Conservation (phyloP, 2,329 filamentous ascomycete species). For the Cercospora citrullina region DNA sequence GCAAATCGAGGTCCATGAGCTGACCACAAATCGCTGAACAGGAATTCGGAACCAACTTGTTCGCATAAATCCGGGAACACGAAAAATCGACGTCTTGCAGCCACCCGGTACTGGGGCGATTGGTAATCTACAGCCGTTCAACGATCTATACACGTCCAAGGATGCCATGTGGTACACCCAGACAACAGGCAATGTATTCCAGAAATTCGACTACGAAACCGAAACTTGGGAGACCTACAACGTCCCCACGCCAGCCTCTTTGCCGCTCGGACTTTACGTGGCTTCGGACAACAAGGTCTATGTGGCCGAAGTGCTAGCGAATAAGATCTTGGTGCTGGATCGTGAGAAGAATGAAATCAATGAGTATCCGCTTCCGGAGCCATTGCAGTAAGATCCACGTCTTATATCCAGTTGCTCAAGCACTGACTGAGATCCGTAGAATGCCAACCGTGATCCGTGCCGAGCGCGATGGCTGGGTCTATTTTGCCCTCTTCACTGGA, state of each 20-base stretch:
- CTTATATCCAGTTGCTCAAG: not conserved
- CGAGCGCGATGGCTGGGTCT: slow-evolving; percentile 25
- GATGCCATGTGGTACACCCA: slow-evolving; percentile 30
- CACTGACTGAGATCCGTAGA: slow-evolving; percentile 4
- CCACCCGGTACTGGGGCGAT: slow-evolving; percentile 21
- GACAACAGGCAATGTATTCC: slow-evolving; percentile 28
- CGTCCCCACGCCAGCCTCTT: slow-evolving; percentile 24
- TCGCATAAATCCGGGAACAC: slow-evolving; percentile 22
- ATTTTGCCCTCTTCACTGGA: slow-evolving; percentile 25
- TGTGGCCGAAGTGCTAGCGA: slow-evolving; percentile 24
- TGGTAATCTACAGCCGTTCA: slow-evolving; percentile 30
- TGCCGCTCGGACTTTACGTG: slow-evolving; percentile 26
- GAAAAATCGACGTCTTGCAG: slow-evolving; percentile 24
- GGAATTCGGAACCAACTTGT: slow-evolving; percentile 32
- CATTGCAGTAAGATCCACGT: slow-evolving; percentile 5
- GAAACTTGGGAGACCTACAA: slow-evolving; percentile 24
- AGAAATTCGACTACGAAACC: slow-evolving; percentile 23
- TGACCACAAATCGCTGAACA: slow-evolving; percentile 8
- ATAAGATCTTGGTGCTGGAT: slow-evolving; percentile 27
- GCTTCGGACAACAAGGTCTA: slow-evolving; percentile 23
- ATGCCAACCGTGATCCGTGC: slow-evolving; percentile 25
- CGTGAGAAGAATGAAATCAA: slow-evolving; percentile 16
- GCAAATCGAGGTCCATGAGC: not conserved
- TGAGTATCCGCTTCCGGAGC: slow-evolving; percentile 23
- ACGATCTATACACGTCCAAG: slow-evolving; percentile 27